phyloP scores from a whole-genome alignment of 73 alveolate species.

The Paramecium pentaurelia region DNA sequence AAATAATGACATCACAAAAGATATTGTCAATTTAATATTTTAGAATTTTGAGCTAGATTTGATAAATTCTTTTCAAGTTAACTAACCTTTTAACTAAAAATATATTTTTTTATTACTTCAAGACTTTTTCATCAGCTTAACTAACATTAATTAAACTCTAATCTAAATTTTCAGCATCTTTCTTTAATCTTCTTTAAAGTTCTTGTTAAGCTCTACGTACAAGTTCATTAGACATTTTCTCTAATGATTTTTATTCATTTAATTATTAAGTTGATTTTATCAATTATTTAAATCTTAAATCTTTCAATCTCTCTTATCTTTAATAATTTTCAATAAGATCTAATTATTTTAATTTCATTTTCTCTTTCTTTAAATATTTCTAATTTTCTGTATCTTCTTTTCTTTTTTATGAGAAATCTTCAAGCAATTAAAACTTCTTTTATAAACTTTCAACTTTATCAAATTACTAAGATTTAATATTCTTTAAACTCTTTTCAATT shows the following conservation, averaged over 20 bases:
- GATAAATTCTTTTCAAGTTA: constrained; percentile 3
- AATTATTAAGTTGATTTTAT: neutral
- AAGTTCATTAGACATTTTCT: neutral
- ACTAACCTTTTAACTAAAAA: neutral
- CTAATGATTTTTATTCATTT: constrained; percentile 3
- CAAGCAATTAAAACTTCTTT: neutral
- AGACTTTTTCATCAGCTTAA: neutral
- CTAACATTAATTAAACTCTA: neutral
- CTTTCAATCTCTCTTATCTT: constrained; percentile 28
- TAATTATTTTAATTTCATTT: neutral
- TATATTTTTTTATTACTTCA: neutral
- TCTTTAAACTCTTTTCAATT: neutral
- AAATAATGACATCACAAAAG: neutral
- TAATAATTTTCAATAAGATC: constrained; percentile 10
- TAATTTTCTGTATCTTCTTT: neutral
- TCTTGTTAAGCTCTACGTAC: neutral
- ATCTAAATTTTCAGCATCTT: neutral
- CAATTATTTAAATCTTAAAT: constrained; percentile 1
- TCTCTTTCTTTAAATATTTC: neutral
- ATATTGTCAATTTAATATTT: neutral
- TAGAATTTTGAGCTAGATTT: neutral
- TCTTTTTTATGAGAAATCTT: neutral
- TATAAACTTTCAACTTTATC: neutral
- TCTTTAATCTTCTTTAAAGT: neutral
- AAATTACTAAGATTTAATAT: neutral